A percentile compares a stretch with the other conserved stretches of the same genome.
phyloP scores from a whole-genome alignment of 176 grass and related monocot species.

The Oropetium thomaeum region DNA sequence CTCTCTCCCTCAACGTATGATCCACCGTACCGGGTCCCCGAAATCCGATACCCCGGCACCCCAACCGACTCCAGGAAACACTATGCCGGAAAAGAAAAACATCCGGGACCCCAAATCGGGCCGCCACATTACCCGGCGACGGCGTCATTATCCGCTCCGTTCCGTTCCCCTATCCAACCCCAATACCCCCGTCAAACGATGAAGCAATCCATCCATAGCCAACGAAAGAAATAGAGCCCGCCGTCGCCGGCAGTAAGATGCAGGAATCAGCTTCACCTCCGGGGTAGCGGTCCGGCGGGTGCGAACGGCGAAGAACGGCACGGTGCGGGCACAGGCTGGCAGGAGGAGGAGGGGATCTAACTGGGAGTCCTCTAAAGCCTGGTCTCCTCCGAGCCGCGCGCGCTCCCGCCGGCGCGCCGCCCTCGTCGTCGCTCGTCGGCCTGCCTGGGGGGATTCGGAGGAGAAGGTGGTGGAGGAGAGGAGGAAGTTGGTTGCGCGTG shows the following conservation, averaged over 20 bases:
- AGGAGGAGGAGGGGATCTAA: neutral
- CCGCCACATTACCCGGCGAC: neutral
- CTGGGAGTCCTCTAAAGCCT: neutral
- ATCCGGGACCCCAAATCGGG: neutral
- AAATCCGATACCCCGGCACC: neutral
- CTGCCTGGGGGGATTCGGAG: neutral
- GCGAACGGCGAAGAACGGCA: neutral
- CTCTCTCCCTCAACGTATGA: neutral
- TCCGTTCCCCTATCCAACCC: neutral
- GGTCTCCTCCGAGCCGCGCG: neutral
- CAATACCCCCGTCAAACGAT: neutral
- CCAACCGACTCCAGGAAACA: neutral
- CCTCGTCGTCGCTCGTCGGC: slow-evolving; percentile 10
- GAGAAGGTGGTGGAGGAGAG: neutral
- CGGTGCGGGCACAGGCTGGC: neutral
- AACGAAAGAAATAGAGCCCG: neutral
- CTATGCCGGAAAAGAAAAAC: neutral
- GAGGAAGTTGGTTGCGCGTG: neutral
- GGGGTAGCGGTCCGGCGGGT: neutral
- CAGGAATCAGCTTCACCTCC: slow-evolving; percentile 29
- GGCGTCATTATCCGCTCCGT: too few relatives aligned
- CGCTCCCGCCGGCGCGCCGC: neutral
- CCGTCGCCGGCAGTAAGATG: neutral
- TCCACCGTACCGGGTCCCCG: neutral
- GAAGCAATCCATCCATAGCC: neutral